phyloP scores from a whole-genome alignment of 495 filamentous ascomycete species.

The Amorphotheca resinae region DNA sequence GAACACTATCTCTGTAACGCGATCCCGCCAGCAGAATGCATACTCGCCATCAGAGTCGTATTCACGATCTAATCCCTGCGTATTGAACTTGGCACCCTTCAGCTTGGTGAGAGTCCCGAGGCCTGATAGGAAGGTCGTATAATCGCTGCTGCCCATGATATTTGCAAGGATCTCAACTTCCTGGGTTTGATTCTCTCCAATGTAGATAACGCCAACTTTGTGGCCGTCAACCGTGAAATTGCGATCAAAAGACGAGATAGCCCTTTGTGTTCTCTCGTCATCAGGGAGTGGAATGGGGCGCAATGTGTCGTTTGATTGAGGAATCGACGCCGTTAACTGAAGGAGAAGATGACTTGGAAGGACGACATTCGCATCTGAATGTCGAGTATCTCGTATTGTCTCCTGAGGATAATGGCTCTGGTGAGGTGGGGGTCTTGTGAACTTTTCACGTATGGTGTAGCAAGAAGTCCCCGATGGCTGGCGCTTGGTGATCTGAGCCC shows the following conservation, averaged over 20 bases:
- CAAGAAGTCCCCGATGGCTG: conserved; percentile 78
- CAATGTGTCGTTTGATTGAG: conserved; percentile 39
- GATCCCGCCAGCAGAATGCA: conserved; percentile 85
- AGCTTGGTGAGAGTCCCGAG: conserved; percentile 72
- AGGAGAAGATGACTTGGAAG: conserved; percentile 78
- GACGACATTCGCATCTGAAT: conserved; percentile 34
- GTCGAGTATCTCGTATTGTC: conserved; percentile 30
- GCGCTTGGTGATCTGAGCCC: conserved; percentile 69
- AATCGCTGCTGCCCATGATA: conserved; percentile 68
- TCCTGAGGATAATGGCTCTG: conserved; percentile 44
- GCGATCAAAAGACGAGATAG: conserved; percentile 70
- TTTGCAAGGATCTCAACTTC: conserved; percentile 82
- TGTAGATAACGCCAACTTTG: conserved; percentile 89
- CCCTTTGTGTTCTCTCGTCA: conserved; percentile 64
- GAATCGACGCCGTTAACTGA: conserved; percentile 64
- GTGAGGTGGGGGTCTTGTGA: conserved; percentile 52
- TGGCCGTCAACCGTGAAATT: conserved; percentile 89
- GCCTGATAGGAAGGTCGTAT: conserved; percentile 66
- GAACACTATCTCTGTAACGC: conserved; percentile 89
- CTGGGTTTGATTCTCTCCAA: conserved; percentile 66
- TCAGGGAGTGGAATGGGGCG: conserved; percentile 74
- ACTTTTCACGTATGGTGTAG: conserved; percentile 59
- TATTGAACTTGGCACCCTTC: conserved; percentile 76
- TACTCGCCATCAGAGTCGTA: conserved; percentile 69
- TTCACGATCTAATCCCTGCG: conserved; percentile 74